These are phyloP conservation scores for Citrullus amarus DNA, from an alignment of 306 rosid genomes.

Conservation along the genomic window DNA sequence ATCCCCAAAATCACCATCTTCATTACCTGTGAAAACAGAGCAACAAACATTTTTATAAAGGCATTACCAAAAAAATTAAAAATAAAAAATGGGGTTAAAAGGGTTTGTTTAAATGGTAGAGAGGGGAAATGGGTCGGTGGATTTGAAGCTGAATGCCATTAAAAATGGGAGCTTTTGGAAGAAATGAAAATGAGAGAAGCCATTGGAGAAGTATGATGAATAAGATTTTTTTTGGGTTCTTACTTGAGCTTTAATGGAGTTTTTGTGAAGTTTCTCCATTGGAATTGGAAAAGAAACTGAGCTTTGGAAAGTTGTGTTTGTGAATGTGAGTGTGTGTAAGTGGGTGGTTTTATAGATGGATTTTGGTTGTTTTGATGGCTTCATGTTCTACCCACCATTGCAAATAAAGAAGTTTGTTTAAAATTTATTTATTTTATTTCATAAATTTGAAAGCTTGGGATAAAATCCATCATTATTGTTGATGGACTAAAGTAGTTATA, in stretches of 20 bases:
- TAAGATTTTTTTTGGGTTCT: neutral
- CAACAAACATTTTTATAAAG: neutral
- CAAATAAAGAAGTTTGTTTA: neutral
- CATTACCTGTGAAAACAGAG: slow-evolving; percentile 13
- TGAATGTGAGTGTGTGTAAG: neutral
- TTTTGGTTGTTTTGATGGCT: neutral
- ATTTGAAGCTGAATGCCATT: neutral
- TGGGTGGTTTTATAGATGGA: slow-evolving; percentile 5
- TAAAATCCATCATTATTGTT: neutral
- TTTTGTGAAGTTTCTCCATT: neutral
- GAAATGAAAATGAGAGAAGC: neutral
- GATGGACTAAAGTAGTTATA: too few relatives aligned
- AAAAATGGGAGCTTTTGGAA: neutral
- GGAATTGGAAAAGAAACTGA: neutral
- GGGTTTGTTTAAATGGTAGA: neutral
- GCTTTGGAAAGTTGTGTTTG: neutral
- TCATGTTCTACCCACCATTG: slow-evolving; percentile 1
- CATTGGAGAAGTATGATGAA: neutral
- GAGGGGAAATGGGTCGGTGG: neutral
- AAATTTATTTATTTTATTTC: neutral
- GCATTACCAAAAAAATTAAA: neutral
- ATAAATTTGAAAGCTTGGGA: neutral
- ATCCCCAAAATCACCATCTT: slow-evolving; percentile 1
- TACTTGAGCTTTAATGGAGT: slow-evolving; percentile 18
- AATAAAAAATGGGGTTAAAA: neutral